phyloP scores from a whole-genome alignment of 495 filamentous ascomycete genomes.

The Beverwykella pulmonaria region DNA sequence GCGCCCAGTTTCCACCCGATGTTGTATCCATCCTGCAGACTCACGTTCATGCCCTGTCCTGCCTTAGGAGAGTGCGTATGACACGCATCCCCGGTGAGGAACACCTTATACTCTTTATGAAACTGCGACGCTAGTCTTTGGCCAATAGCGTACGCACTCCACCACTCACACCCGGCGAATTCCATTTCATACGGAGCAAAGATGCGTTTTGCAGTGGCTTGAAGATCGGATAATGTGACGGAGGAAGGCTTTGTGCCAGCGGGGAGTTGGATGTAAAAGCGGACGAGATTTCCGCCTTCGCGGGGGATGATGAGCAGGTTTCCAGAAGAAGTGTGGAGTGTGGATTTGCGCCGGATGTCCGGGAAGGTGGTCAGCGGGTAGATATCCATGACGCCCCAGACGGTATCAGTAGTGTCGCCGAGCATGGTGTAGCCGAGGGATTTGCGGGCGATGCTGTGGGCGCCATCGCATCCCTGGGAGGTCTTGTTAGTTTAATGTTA shows the following conservation, averaged over 20 bases:
- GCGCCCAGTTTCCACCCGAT: conserved; percentile 79
- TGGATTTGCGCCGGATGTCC: conserved; percentile 64
- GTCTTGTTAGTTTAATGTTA: background rate
- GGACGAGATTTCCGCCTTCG: conserved; percentile 62
- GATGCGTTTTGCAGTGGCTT: conserved; percentile 60
- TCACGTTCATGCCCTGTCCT: conserved; percentile 56
- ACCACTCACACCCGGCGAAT: conserved; percentile 58
- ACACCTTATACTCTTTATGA: conserved; percentile 56
- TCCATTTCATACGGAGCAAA: conserved; percentile 60
- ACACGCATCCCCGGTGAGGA: conserved; percentile 63
- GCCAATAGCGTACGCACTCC: conserved; percentile 62
- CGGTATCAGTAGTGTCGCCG: conserved; percentile 72
- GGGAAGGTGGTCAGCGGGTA: conserved; percentile 76
- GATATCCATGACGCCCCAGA: conserved; percentile 86
- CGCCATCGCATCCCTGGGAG: conserved; percentile 72
- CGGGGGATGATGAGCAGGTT: conserved; percentile 65
- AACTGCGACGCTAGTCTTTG: conserved; percentile 62
- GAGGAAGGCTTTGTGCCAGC: conserved; percentile 54
- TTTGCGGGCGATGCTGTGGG: conserved; percentile 68
- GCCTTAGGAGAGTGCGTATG: conserved; percentile 67
- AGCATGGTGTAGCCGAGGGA: conserved; percentile 71
- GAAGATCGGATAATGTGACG: conserved; percentile 58
- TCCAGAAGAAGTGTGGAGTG: conserved; percentile 58
- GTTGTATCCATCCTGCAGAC: conserved; percentile 55
- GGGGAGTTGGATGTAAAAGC: conserved; percentile 65